Percentiles rank a stretch among this genome's conserved stretches.
Conservation (phyloP, 176 grass and related monocot genomes). For the Carex pumila region DNA sequence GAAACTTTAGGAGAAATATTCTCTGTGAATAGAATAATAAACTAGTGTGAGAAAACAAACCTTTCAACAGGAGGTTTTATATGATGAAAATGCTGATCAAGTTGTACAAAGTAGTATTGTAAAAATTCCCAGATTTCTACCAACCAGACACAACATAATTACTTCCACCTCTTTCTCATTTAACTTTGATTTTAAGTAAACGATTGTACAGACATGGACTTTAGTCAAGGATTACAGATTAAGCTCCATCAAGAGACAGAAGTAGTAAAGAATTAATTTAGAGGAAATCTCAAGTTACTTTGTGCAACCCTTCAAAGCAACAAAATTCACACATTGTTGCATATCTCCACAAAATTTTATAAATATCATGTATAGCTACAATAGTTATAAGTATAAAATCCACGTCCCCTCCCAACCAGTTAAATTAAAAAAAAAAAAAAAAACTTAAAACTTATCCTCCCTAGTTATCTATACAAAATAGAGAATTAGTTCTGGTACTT, state of each 20-base stretch:
- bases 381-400: not conserved
- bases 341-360: not conserved
- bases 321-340: not conserved
- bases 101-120: not conserved
- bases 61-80: not conserved
- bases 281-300: not conserved
- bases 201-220: not conserved
- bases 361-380: not conserved
- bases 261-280: not conserved
- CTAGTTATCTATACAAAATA: not conserved
- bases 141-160: not conserved
- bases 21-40: slow-evolving; percentile 49
- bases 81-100: slow-evolving; percentile 5
- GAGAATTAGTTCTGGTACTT: not conserved
- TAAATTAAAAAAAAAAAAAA: not conserved
- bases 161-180: not conserved
- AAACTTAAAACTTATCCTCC: not conserved
- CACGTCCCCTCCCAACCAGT: not conserved
- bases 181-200: not conserved
- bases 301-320: not conserved
- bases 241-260: not conserved
- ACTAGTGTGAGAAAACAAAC: slow-evolving; percentile 16
- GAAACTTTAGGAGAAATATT: slow-evolving; percentile 79
- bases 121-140: not conserved
- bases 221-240: not conserved